Base-by-base conservation (phyloP, 208 protist species). In the Wallacemonas sp. region DNA sequence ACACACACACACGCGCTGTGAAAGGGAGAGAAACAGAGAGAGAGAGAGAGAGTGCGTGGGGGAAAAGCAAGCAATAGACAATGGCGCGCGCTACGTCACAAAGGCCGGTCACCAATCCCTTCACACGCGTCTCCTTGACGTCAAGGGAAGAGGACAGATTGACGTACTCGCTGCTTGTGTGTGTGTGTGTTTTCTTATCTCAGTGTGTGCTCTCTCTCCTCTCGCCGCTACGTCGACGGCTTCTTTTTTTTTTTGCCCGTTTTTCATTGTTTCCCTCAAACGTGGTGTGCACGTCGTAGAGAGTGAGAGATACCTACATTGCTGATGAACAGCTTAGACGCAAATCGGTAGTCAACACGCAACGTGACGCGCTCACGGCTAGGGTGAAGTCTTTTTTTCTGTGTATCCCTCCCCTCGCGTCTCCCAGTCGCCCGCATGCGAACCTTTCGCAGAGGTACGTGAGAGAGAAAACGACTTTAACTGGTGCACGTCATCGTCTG, bases 241-340 rank as follows among this genome's bases (percentile, higher is more conserved):
- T 62, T 29, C 38, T 62, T 3, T 62, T 62, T 62, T 62, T 62
- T 9, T 62, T 62, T 62, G 10, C 9, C 50, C 36, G 27, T 58
- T 58, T 5, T 58, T 58, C 8, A 17, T 15, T 39, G 36, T 39
- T 39, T 15, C 36, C 10, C 36, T 39, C 8, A 8, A 39, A 17
- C 36, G 8, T 39, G 10, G 8, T 17, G 15, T 15, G 10, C 15
- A 21, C 19, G 24, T 27, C 9, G 10, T 29, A 6, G 44, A 52
- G 44, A 27, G 24, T 26, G 15, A 21, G 22, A 30, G 10, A 53
- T 21, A 53, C 22, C n/a, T n/a, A n/a, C n/a, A n/a, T n/a, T n/a
- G n/a, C n/a, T n/a, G n/a, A n/a, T n/a, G n/a, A n/a, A n/a, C n/a
- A n/a, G n/a, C n/a, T n/a, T n/a, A n/a, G n/a, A n/a, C n/a, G n/a